phyloP scores from a whole-genome alignment of 192 early-diverging fungal genomes.

The Backusella sp. region DNA sequence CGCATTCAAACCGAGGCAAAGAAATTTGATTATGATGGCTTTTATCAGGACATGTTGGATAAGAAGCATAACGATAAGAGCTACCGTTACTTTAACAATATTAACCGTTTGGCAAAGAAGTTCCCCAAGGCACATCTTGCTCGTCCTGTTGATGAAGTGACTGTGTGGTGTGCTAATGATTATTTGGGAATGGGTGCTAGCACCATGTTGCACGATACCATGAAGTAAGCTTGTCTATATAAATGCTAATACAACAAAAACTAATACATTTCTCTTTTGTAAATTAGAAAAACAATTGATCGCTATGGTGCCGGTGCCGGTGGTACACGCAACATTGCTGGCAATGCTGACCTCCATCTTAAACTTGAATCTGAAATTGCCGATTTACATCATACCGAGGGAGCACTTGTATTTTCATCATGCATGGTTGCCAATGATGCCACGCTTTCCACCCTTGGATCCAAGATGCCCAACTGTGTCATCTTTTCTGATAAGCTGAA shows the following conservation, averaged over 20 bases:
- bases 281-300: conserved; percentile 70
- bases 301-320: conserved; percentile 97
- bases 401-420: conserved; percentile 92
- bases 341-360: conserved; percentile 94
- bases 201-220: conserved; percentile 77
- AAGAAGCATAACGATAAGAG: conserved; percentile 96
- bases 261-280: neutral
- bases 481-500: conserved; percentile 93
- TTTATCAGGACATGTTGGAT: conserved; percentile 81
- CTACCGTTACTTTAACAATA: conserved; percentile 99
- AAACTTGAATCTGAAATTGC: conserved; percentile 89
- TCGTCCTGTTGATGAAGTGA: conserved; percentile 80
- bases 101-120: conserved; percentile 90
- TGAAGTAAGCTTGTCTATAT: conserved; percentile 69
- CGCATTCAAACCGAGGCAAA: conserved; percentile 29
- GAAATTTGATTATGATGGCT: conserved; percentile 85
- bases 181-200: conserved; percentile 96
- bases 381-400: conserved; percentile 83
- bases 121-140: conserved; percentile 94
- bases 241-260: neutral
- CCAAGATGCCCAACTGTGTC: conserved; percentile 85
- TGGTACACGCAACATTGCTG: conserved; percentile 98
- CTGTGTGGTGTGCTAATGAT: conserved; percentile 99
- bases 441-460: conserved; percentile 83
- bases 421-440: conserved; percentile 98